Base-by-base conservation (phyloP, 805 yeast species). In the Blastobotrys muscicola region DNA sequence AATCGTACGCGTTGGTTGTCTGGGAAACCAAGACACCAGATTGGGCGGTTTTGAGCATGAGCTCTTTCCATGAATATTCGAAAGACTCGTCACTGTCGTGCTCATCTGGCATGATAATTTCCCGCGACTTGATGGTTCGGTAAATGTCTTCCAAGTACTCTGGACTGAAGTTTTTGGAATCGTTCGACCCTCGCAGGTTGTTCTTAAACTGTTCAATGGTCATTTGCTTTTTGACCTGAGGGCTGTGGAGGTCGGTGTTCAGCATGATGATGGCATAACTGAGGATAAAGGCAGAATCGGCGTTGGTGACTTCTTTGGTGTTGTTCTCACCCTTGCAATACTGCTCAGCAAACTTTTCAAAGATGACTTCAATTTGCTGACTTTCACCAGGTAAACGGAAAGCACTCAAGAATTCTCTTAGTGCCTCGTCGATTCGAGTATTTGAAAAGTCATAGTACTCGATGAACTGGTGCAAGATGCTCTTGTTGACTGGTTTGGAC, bases 371-470 rank as follows among this genome's bases (percentile, higher is more conserved):
- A 59, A 92, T 92, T 61, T 86, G 96, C 57, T 87, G 97, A 0
- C 97, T 83, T 64, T 92, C 99, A 47, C 99, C 99, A 1, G 97
- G 97, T 39, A 92, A 70, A 60, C 98, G 75, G 58, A 92, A 90
- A 14, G 83, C 75, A 45, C 84, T 82, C 51, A 94, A 69, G 47
- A 92, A 62, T 44, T 84, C 71, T 55, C 99, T 74, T 42, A 92
- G 68, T 0, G 96, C 96, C 62, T 90, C 97, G 61, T 92, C 99
- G 2, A 94, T 90, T 56, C 98, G 71, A 52, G 83, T 67, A 13
- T 76, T 82, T 32, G 70, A 67, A 58, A 89, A 89, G 45, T 89
- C 90, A 59, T 90, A 82, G 43, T 78, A 61, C 1, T 68, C 67
- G 50, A 90, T 74, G 57, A 86, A 92, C 39, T 73, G 67, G 39